Percentiles rank a stretch among this genome's conserved stretches.
Evolutionary conservation across 192 early-diverging fungal genomes (phyloP).

Genomic region (Backusella sp.): DNA sequence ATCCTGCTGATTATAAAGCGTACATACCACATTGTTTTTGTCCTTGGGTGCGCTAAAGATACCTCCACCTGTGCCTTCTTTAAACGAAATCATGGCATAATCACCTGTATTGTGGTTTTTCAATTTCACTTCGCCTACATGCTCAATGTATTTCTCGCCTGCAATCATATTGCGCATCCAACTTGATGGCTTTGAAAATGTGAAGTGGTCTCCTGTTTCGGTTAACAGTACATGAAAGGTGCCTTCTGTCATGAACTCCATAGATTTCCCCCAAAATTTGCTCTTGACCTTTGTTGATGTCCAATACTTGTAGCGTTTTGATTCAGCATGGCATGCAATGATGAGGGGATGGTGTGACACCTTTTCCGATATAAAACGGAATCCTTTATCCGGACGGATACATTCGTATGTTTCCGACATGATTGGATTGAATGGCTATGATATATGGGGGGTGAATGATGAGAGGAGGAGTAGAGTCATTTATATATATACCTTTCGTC

Average conservation of each 20-base stretch:
- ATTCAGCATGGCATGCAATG: constrained; percentile 85
- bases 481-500: constrained; percentile 56
- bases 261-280: constrained; percentile 88
- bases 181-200: constrained; percentile 85
- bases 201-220: constrained; percentile 70
- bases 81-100: constrained; percentile 71
- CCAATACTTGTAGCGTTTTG: constrained; percentile 72
- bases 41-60: constrained; percentile 52
- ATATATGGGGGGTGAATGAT: not conserved
- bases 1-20: constrained; percentile 42
- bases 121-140: constrained; percentile 86
- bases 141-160: constrained; percentile 80
- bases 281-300: constrained; percentile 88
- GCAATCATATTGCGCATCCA: constrained; percentile 91
- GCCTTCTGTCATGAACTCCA: constrained; percentile 84
- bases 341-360: constrained; percentile 92
- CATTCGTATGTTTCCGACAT: constrained; percentile 96
- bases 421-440: constrained; percentile 92
- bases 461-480: too few species aligned
- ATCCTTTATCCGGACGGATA: constrained; percentile 80
- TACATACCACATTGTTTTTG: constrained; percentile 70
- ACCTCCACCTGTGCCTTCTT: constrained; percentile 67
- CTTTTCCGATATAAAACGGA: constrained; percentile 92
- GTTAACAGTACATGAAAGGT: constrained; percentile 75
- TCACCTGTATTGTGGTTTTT: constrained; percentile 69